Conservation (phyloP, 169 alveolate genomes). For the Plasmodium sp. region DNA sequence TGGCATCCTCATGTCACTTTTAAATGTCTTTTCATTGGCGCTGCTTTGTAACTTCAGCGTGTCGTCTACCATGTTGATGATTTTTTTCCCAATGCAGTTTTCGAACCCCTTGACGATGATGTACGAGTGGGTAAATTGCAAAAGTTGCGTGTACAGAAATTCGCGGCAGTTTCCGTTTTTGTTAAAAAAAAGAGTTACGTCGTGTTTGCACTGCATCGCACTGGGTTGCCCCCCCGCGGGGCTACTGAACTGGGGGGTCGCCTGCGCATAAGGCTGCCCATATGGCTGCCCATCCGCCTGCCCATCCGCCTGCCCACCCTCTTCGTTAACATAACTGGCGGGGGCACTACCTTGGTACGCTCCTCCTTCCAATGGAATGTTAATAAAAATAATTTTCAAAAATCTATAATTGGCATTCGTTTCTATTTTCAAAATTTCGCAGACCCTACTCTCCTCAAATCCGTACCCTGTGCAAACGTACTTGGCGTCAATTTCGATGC, state of each 20-base stretch:
- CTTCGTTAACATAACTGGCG: not conserved
- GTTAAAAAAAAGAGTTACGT: constrained; percentile 18
- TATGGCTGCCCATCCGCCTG: not conserved
- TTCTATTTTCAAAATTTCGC: constrained; percentile 68
- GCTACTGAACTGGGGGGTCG: not conserved
- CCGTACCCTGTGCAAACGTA: constrained; percentile 52
- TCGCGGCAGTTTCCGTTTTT: constrained; percentile 23
- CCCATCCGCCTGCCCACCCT: not conserved
- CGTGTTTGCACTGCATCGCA: constrained; percentile 4
- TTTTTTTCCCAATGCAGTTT: constrained; percentile 69
- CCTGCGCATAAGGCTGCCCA: not conserved
- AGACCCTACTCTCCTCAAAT: constrained; percentile 56
- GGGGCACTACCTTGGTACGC: not conserved
- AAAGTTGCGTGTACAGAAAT: constrained; percentile 23
- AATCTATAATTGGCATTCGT: constrained; percentile 58
- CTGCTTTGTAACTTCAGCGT: constrained; percentile 50
- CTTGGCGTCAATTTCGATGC: constrained; percentile 56
- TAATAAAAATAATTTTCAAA: constrained; percentile 51
- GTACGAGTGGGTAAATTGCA: constrained; percentile 26
- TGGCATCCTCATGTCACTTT: constrained; percentile 27
- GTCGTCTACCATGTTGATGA: constrained; percentile 41
- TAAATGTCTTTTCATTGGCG: constrained; percentile 1
- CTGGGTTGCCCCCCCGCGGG: not conserved
- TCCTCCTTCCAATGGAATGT: constrained; percentile 39
- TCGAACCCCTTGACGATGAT: constrained; percentile 71